Evolutionary conservation across 2,329 filamentous ascomycete genomes (phyloP), one percentile per base, ranked within the genome.

Genomic region (Fusarium robinianum): DNA sequence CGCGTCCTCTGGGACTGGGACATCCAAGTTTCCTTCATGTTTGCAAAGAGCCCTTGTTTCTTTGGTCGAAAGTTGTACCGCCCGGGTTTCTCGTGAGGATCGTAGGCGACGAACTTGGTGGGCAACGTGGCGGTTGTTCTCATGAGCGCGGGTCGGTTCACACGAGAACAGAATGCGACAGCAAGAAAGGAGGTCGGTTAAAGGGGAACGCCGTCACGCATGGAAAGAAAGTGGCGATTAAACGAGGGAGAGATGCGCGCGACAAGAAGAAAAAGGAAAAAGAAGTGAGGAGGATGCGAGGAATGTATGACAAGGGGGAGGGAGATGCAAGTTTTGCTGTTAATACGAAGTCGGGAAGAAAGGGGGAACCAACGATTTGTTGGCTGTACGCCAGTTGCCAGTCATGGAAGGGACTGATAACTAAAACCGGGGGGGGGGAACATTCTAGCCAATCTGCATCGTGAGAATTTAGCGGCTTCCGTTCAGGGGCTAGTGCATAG

Each of bases 121-220:
- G 81, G 79, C 67, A 83, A 67, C 63, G 81, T 83, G 49, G 83
- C 78, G 53, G 79, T 80, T 72, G 80, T 81, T 76, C 81, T 78
- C 82, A 85, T 85, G 59, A 61, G 63, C 63, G 63, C 60, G 51
- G 47, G 52, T 51, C 45, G 42, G 38, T 37, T 10, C 26, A 41
- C 32, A 27, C 25, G 35, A 26, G 24, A 19, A n/a, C 23, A 17
- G 23, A 24, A 23, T 32, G 34, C 39, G 39, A 34, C 46, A 40
- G 19, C 41, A 25, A 53, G 38, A 49, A 35, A 40, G 32, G 44
- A 30, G 30, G 30, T 37, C 41, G 35, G 24, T 58, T 41, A 63
- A 55, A 41, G 60, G 62, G 48, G 38, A 57, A 60, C 47, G 55
- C 52, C 56, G 62, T 58, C 45, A 54, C 51, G 54, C 63, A 64